Conservation (phyloP, 2,329 filamentous ascomycete genomes). For the Xylaria sp. region DNA sequence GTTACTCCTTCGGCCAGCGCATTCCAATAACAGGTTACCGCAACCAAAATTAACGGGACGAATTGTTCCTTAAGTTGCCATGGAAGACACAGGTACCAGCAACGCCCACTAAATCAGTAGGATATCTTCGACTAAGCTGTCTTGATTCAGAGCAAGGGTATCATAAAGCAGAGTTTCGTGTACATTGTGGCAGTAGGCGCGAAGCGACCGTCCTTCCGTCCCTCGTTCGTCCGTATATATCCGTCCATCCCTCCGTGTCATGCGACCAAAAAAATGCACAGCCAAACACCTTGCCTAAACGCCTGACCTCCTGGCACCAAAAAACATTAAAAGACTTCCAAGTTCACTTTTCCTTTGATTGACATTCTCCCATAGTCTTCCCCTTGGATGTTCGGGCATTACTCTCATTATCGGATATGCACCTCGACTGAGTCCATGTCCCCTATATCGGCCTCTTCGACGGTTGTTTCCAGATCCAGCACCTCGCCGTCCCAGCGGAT, state of each 20-base stretch:
- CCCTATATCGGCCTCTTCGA: slow-evolving; percentile 76
- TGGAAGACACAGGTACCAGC: background rate
- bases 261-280: background rate
- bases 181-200: background rate
- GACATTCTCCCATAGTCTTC: background rate
- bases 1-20: too few species aligned
- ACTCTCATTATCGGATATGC: slow-evolving; percentile 64
- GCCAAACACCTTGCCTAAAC: slow-evolving; percentile 3
- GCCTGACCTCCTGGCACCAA: background rate
- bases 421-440: slow-evolving; percentile 83
- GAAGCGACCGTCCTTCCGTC: slow-evolving; percentile 1
- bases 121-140: background rate
- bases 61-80: background rate
- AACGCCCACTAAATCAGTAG: background rate
- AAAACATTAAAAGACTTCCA: background rate
- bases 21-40: background rate
- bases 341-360: background rate
- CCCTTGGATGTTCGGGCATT: background rate
- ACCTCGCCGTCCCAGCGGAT: slow-evolving; percentile 81
- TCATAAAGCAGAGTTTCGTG: slow-evolving; percentile 27
- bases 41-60: background rate
- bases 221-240: slow-evolving; percentile 1
- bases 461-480: slow-evolving; percentile 68
- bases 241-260: slow-evolving; percentile 10
- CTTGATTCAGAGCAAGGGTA: slow-evolving; percentile 26